Evolutionary conservation across 768 basidiomycete genomes (phyloP).

Genomic region (Boletus rubescentipes): DNA sequence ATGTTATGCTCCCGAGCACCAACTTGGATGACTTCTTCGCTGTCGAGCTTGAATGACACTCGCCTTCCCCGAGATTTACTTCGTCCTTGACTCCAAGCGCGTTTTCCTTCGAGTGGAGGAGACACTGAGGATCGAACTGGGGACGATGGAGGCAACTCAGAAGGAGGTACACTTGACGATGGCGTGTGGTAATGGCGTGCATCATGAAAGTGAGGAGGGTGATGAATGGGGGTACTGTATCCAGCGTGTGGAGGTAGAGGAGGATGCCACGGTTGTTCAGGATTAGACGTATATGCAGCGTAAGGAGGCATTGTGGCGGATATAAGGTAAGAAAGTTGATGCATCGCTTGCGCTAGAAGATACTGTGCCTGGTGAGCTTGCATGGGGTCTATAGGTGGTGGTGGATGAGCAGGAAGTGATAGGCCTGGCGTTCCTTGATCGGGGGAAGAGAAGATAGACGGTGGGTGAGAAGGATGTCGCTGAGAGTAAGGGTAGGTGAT

Average conservation of each 20-base stretch:
- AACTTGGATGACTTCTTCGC: constrained; percentile 17
- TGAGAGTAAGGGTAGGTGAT: constrained; percentile 24
- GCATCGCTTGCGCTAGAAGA: constrained; percentile 40
- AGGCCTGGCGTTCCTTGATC: constrained; percentile 13
- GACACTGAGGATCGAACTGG: constrained; percentile 42
- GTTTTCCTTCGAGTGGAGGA: constrained; percentile 32
- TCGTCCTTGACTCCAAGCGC: constrained; percentile 40
- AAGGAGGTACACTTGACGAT: constrained; percentile 46
- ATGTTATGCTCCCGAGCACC: constrained; percentile 3
- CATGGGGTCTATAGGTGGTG: constrained; percentile 24
- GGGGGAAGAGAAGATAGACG: constrained; percentile 18
- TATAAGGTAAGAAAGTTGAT: constrained; percentile 40
- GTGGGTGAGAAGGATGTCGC: constrained; percentile 19
- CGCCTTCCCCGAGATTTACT: constrained; percentile 55
- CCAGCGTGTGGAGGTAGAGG: constrained; percentile 4
- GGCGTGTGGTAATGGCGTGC: constrained; percentile 19
- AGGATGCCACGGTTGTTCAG: constrained; percentile 24
- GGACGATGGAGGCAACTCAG: constrained; percentile 53
- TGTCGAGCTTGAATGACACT: constrained; percentile 54
- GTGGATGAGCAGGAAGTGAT: constrained; percentile 31
- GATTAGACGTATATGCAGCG: constrained; percentile 14
- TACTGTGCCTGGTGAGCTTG: constrained; percentile 39
- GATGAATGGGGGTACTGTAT: constrained; percentile 11
- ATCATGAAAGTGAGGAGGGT: constrained; percentile 17
- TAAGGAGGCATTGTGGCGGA: constrained; percentile 31